Conservation (phyloP, 129 eudicot genomes). For the Gnaphalium uliginosum region DNA sequence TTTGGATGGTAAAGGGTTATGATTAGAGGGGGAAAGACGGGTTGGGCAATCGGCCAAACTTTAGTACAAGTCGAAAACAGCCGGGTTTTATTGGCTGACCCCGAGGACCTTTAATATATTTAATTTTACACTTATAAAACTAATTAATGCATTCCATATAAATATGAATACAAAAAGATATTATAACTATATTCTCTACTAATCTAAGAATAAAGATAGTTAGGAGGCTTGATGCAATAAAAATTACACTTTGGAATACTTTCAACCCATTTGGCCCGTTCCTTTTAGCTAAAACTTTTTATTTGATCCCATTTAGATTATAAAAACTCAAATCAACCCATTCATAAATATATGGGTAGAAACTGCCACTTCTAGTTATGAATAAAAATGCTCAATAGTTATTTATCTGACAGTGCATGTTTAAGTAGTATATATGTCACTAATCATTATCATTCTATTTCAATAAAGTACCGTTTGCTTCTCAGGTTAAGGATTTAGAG, state of each 20-base stretch:
- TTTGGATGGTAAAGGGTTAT: not conserved
- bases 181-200: not conserved
- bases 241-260: not conserved
- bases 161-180: not conserved
- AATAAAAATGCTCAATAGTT: not conserved
- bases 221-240: not conserved
- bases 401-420: not conserved
- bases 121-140: no score
- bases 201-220: not conserved
- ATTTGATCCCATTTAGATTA: not conserved
- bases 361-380: not conserved
- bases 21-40: not conserved
- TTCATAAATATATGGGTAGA: not conserved
- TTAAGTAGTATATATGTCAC: not conserved
- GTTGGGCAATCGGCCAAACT: not conserved
- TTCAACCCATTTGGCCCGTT: not conserved
- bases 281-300: not conserved
- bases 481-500: not conserved
- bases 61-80: not conserved
- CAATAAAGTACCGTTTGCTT: not conserved
- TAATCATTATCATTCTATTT: slow-evolving; percentile 1
- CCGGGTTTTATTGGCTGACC: not conserved
- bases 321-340: not conserved
- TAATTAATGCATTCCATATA: no score
- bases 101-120: no score